Base-by-base conservation (phyloP, 805 yeast genomes). In the Debaryomyces hansenii region DNA sequence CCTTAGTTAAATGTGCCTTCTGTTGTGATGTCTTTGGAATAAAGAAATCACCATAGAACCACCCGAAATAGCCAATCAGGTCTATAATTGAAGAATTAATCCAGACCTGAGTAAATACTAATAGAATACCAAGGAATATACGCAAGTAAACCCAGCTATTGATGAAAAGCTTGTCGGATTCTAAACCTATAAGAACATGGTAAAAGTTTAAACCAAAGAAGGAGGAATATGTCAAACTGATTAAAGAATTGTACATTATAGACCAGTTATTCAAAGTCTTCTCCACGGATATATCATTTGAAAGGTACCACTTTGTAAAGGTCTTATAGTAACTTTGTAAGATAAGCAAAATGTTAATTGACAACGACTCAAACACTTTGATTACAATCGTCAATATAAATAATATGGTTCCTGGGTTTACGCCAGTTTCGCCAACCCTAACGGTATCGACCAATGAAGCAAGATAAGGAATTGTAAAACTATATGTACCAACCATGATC, bases 31-130 rank as follows among this genome's bases (percentile, higher is more conserved):
- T 69, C 43, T 74, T 78, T 32, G 86, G 81, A 47, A 85, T 68
- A 64, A 87, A 87, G 65, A 87, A 87, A 63, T 87, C 96, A 47
- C 96, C 95, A 62, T 84, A 87, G 57, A 87, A 87, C 94, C 94
- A 87, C n/a, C 95, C 94, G 64, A 84, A 86, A 50, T 85, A 85
- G 2, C 92, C 92, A 52, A 87, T 81, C 41, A 87, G 82, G 37
- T 80, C 79, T 52, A 82, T 75, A 32, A 87, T 85, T 27, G 89
- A 85, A 20, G 74, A 56, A 53, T 85, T 82, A 31, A 89, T 84
- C 85, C 89, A 82, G 14, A 77, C 60, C 56, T 87, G 95, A 24
- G 87, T 70, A 6, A 74, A 54, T 12, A 84, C 69, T 31, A 86
- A 69, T 48, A 80, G 61, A 0, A 66, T 49, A 9, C 92, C 92